Conservation (phyloP, 345 rosid genomes). For the Odontarrhena argentea region DNA sequence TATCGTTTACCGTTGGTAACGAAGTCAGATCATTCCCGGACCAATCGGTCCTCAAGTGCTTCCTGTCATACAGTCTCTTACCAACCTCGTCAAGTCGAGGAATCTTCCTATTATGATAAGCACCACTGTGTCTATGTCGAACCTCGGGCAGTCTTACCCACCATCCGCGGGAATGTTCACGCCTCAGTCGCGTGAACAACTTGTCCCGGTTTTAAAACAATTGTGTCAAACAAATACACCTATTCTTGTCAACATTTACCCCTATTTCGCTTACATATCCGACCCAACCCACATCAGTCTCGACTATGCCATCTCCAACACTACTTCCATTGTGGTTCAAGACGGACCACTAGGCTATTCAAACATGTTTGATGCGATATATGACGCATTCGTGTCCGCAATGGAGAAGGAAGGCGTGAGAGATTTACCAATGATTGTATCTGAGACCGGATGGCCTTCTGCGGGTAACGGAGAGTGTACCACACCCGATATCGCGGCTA, state of each 20-base stretch:
- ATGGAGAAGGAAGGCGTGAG: constrained; percentile 36
- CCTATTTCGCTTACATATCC: constrained; percentile 46
- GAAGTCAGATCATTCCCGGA: constrained; percentile 49
- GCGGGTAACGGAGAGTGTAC: constrained; percentile 41
- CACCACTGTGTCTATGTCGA: constrained; percentile 24
- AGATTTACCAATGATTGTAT: constrained; percentile 28
- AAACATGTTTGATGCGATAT: constrained; percentile 49
- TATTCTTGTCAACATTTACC: constrained; percentile 44
- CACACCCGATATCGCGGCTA: constrained; percentile 25
- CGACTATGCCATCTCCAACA: constrained; percentile 37
- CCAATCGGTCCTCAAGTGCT: constrained; percentile 20
- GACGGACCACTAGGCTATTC: constrained; percentile 42
- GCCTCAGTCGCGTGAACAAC: neutral
- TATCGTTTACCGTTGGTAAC: constrained; percentile 45
- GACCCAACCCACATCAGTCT: constrained; percentile 35
- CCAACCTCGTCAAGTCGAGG: constrained; percentile 15
- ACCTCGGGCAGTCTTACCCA: constrained; percentile 45
- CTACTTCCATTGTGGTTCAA: constrained; percentile 5
- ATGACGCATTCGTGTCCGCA: constrained; percentile 41
- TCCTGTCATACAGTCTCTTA: constrained; percentile 43
- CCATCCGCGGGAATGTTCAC: constrained; percentile 45
- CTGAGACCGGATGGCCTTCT: constrained; percentile 52
- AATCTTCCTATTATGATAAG: constrained; percentile 35
- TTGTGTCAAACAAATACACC: constrained; percentile 34
- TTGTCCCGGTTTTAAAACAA: constrained; percentile 32